Conservation (phyloP, 768 basidiomycete genomes). For the Leccinum subtestaceum region DNA sequence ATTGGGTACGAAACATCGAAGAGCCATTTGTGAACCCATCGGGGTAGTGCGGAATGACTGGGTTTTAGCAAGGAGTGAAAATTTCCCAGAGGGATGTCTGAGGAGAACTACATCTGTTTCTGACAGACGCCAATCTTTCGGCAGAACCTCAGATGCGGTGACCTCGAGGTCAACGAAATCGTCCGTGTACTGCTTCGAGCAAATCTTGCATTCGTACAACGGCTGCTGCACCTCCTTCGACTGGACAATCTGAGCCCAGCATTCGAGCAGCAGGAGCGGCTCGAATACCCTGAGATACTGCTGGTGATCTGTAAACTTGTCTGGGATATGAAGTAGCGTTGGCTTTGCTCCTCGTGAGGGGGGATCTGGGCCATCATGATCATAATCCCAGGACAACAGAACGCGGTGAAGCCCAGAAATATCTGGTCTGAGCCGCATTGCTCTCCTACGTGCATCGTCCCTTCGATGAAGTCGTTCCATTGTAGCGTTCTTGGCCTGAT, state of each 20-base stretch:
- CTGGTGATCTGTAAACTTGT: conserved; percentile 57
- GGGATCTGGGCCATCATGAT: conserved; percentile 60
- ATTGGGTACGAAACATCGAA: conserved; percentile 51
- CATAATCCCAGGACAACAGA: conserved; percentile 86
- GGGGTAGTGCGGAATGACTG: conserved; percentile 42
- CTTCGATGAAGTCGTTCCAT: conserved; percentile 52
- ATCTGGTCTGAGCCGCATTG: conserved; percentile 78
- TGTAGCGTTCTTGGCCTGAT: conserved; percentile 39
- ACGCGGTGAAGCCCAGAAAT: conserved; percentile 72
- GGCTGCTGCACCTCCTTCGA: conserved; percentile 67
- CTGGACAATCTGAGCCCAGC: conserved; percentile 84
- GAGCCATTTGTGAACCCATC: conserved; percentile 51
- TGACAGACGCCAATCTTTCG: conserved; percentile 68
- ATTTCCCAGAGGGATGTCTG: conserved; percentile 50
- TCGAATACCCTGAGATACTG: conserved; percentile 78
- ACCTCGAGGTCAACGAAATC: conserved; percentile 83
- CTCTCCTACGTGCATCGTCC: conserved; percentile 58
- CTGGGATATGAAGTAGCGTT: conserved; percentile 49
- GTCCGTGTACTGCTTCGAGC: conserved; percentile 68
- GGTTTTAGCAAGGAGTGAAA: conserved; percentile 70
- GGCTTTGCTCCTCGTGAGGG: conserved; percentile 44
- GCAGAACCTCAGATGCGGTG: conserved; percentile 53
- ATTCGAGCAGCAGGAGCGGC: conserved; percentile 83
- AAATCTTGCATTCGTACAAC: conserved; percentile 59
- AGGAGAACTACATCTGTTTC: conserved; percentile 89